phyloP scores from a whole-genome alignment of 2,329 filamentous ascomycete species.

The Cercospora citrullina region DNA sequence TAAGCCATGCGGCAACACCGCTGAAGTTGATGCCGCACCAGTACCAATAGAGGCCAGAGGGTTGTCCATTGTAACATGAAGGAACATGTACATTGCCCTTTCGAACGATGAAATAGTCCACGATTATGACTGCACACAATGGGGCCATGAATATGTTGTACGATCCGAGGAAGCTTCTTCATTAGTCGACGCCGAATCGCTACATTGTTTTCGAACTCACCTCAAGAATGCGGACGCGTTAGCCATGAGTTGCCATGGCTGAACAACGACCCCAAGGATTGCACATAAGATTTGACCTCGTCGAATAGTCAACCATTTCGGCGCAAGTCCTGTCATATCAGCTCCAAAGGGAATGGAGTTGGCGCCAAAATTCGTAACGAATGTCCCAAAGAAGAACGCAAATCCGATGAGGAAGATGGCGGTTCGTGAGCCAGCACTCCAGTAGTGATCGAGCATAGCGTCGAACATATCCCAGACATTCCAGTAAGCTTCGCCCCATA shows the following conservation, averaged over 20 bases:
- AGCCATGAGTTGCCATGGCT: constrained; percentile 64
- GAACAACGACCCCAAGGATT: constrained; percentile 52
- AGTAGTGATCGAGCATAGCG: constrained; percentile 44
- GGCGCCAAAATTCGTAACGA: constrained; percentile 47
- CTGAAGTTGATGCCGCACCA: constrained; percentile 57
- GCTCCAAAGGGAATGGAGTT: constrained; percentile 47
- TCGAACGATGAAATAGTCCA: constrained; percentile 44
- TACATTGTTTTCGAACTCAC: constrained; percentile 34
- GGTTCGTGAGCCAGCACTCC: constrained; percentile 42
- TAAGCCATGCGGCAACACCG: constrained; percentile 57
- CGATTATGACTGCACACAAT: constrained; percentile 42
- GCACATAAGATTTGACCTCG: constrained; percentile 43
- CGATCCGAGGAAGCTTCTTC: constrained; percentile 48
- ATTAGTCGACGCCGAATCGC: neutral
- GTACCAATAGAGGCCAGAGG: constrained; percentile 53
- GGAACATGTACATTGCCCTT: constrained; percentile 47
- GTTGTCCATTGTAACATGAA: constrained; percentile 47
- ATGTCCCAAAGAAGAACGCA: constrained; percentile 42
- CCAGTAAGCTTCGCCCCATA: constrained; percentile 47
- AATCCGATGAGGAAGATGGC: constrained; percentile 44
- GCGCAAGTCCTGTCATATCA: constrained; percentile 53
- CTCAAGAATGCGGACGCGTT: constrained; percentile 57
- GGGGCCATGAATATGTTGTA: constrained; percentile 48
- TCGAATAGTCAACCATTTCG: constrained; percentile 50
- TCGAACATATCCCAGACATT: constrained; percentile 48